These are phyloP conservation scores for Hondaea fermentalgiana DNA, from an alignment of 108 stramenopile genomes.

Conservation along the genomic window DNA sequence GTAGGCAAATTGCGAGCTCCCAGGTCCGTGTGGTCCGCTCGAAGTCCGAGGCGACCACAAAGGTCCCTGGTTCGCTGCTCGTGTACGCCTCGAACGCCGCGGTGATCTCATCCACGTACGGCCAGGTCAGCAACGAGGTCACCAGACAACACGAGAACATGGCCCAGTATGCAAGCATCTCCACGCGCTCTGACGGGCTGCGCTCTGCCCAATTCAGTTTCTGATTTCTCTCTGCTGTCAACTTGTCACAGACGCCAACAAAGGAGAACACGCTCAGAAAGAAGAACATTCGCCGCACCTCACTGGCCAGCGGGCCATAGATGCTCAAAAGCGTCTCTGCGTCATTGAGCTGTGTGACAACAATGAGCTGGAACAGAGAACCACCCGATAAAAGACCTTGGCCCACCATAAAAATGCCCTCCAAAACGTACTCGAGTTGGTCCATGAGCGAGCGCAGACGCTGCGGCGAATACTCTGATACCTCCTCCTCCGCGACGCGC, in stretches of 20 bases:
- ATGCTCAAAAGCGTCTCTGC: neutral
- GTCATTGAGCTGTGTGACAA: neutral
- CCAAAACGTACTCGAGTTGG: neutral
- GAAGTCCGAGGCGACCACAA: neutral
- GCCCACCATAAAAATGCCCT: neutral
- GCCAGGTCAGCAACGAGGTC: neutral
- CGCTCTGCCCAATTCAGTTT: neutral
- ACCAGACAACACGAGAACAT: neutral
- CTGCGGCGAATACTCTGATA: neutral
- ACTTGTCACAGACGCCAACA: conserved; percentile 10
- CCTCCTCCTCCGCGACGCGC: neutral
- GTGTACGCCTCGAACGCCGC: neutral
- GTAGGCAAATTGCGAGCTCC: neutral
- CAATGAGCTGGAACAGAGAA: neutral
- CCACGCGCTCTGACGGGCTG: neutral
- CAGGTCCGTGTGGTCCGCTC: neutral
- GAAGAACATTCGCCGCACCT: conserved; percentile 16
- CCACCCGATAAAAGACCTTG: neutral
- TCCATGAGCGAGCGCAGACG: neutral
- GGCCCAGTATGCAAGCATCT: neutral
- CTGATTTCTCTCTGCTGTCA: neutral
- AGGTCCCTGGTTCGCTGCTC: neutral
- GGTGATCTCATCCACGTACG: neutral
- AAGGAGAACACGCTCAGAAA: neutral
- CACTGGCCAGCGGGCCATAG: neutral